Base-by-base conservation (phyloP, 2,329 filamentous ascomycete species). In the Chalaropsis thielavioides region DNA sequence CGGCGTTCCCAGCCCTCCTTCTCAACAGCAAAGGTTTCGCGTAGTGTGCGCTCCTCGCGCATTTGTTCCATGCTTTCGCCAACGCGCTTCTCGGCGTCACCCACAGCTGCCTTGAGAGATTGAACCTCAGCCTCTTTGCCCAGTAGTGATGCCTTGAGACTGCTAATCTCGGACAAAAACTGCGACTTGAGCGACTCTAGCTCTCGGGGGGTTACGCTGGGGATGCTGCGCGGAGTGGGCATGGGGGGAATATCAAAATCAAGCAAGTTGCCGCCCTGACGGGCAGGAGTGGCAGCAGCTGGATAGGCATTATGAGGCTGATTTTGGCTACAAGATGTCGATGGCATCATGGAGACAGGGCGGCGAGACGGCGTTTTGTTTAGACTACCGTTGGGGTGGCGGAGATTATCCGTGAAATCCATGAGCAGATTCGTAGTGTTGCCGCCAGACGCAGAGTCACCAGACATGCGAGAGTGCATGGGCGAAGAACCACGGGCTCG, bases 51-150 rank as follows among this genome's bases (percentile, higher is more conserved):
- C 72, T 92, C 87, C 71, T 96, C 91, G 60, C 92, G 86, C 51
- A 96, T 78, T 70, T 87, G 82, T 76, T 96, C 90, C 75, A 90
- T 81, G 62, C 87, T 88, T 76, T 94, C 88, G 38, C 91, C 92
- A 22, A 95, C 92, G 24, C 92, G 87, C 72, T 90, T 88, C 77
- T 99, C 94, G 0, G 94, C 92, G 75, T 97, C 92, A 5, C 84
- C 84, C 38, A 97, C 85, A 0, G 94, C 90, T 54, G 88, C 85
- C 73, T 96, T 96, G 66, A 97, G 81, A 41, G 88, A 92, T 62
- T 86, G 81, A 43, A 94, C 90, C 74, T 97, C 92, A 5, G 92
- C 92, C 73, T 97, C 92, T 71, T 94, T 95, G 61, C 94, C 94
- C 70, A 87, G 92, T 10, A 99, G 79, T 10, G 90, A 92, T 2